Evolutionary conservation across 164 flowering plant species (phyloP), one percentile per base, ranked within the genome.

Genomic region (Aristolochia californica): DNA sequence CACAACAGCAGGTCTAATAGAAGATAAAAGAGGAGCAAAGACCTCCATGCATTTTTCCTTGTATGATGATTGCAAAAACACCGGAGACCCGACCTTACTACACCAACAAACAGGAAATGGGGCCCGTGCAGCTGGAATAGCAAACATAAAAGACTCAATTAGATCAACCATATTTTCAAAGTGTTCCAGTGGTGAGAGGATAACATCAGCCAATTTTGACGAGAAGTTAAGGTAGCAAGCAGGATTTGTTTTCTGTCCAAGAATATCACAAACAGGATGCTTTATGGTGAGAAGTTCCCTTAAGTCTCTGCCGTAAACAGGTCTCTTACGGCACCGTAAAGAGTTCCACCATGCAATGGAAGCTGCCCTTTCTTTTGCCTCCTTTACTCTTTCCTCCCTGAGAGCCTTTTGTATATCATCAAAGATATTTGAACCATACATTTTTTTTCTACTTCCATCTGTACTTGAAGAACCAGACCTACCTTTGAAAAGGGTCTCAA

Each of bases 341-440:
- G 91, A 84, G 75, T 94, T 90, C 99, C 99, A 94, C 99, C 99
- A 87, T 48, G 96, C 88, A 74, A 88, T 73, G 50, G 93, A 73
- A 64, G 77, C 78, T 43, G 96, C 97, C 43, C 91, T 70, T 62
- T 83, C 83, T 69, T 74, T 79, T 16, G 79, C 86, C 72, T 94
- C 73, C 66, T 67, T 83, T 52, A 78, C 43, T 72, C 97, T 81
- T 72, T 86, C 97, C 66, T 78, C 89, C 64, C 66, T 52, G 55
- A 94, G 66, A 49, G 86, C 86, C 70, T 77, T 83, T 17, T 65
- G 87, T 48, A 94, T 80, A 63, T 90, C 91, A 68, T 82, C 87
- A 76, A 94, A 94, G 18, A 94, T 83, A 69, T 69, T 83, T 44
- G 76, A 69, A 27, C 81, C 88, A 70, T 67, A 77, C 43, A 64